Base-by-base conservation (phyloP, 2,329 filamentous ascomycete genomes). In the Chrysoporthe deuterocubensis region DNA sequence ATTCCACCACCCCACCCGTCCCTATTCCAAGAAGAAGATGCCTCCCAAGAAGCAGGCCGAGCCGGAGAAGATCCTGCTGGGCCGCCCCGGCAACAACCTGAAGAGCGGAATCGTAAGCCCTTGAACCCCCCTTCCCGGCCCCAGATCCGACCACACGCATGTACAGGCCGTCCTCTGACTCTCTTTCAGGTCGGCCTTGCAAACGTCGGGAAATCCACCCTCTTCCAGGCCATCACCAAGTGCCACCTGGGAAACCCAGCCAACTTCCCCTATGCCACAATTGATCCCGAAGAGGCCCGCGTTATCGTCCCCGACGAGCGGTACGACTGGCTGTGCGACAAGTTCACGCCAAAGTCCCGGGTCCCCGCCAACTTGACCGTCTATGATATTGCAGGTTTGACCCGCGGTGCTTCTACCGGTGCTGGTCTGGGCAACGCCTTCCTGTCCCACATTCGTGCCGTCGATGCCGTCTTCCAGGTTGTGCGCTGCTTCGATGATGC, bases 221-320 rank as follows among this genome's bases (percentile, higher is more conserved):
- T 99, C 76, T 99, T 99, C 89, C 96, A 99, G 86, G 94, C 96
- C 79, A 97, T 99, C 83, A 99, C 96, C 79, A 98, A 97, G 87
- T 97, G 92, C 82, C 89, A 90, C 73, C 90, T 99, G 77, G 96
- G 96, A 83, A 99, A 98, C 85, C 96, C 96, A 76, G 96, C 96
- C 85, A 99, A 99, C 85, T 99, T 98, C 80, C 96, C 96, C 66
- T 99, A 97, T 85, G 96, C 96, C 78, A 99, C 96, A 76, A 99
- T 99, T 81, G 94, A 99, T 74, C 96, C 96, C 60, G 96, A 99
- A 85, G 96, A 99, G 84, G 93, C 96, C 72, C 93, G 95, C 75
- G 96, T 99, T 81, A 89, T 99, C 75, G 96, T 99, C 44, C 96
- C 96, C 59, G 96, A 99, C 83, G 93, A 92, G 71, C 92, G 96